phyloP scores from a whole-genome alignment of 106 monocot species.

The Dendrobium chrysotoxum region DNA sequence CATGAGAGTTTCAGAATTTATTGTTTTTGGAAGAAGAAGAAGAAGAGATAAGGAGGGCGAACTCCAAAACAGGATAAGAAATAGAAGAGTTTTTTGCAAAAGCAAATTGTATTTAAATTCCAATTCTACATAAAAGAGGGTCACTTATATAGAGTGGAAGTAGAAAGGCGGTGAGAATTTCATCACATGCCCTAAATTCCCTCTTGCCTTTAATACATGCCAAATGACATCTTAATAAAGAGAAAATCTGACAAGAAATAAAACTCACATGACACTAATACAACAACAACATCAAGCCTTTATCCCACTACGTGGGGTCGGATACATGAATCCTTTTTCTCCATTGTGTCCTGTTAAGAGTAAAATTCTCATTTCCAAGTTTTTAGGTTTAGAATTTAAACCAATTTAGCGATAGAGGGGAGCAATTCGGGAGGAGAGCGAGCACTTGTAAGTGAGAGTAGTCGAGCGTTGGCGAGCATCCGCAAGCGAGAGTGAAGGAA shows the following conservation, averaged over 20 bases:
- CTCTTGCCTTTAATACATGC: not conserved
- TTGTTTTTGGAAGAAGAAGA: not conserved
- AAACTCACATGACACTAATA: not conserved
- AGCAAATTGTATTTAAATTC: not conserved
- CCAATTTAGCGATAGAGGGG: too few relatives aligned
- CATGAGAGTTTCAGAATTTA: not conserved
- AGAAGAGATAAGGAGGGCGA: not conserved
- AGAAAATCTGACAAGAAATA: not conserved
- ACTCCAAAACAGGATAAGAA: not conserved
- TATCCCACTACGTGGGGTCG: too few relatives aligned
- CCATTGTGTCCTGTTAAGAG: too few relatives aligned
- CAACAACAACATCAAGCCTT: too few relatives aligned
- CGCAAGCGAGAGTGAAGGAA: too few relatives aligned
- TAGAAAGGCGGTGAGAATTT: not conserved
- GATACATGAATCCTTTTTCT: too few relatives aligned
- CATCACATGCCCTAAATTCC: not conserved
- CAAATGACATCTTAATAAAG: not conserved
- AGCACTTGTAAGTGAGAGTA: too few relatives aligned
- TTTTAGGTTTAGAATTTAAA: too few relatives aligned
- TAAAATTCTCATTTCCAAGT: too few relatives aligned
- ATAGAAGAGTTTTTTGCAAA: not conserved
- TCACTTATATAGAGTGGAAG: not conserved
- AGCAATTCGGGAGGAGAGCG: too few relatives aligned
- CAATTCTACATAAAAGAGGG: not conserved
- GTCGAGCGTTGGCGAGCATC: too few relatives aligned